Conservation (phyloP, 371 early-diverging fungal species). For the Mucor lusitanicus region DNA sequence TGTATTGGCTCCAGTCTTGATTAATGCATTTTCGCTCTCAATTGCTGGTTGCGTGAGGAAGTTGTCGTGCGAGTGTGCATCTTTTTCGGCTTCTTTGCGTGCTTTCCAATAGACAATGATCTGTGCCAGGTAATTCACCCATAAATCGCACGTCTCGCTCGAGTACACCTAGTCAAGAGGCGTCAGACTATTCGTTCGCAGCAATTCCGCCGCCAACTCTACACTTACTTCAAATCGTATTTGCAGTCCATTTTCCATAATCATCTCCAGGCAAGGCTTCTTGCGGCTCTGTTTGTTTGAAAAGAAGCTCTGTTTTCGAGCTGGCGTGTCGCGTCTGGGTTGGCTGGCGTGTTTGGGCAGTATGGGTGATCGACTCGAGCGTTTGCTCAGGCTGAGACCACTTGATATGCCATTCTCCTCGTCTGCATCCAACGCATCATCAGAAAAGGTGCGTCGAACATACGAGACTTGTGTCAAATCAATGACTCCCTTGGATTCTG, state of each 20-base stretch:
- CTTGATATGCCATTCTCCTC: neutral
- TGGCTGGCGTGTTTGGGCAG: neutral
- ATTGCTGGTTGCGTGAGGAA: conserved; percentile 24
- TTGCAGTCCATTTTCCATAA: conserved; percentile 44
- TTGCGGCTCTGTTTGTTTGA: conserved; percentile 14
- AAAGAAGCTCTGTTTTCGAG: neutral
- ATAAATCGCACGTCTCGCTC: conserved; percentile 49
- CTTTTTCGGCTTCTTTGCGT: conserved; percentile 45
- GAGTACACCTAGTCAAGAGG: conserved; percentile 37
- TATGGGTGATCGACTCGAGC: neutral
- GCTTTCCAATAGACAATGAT: conserved; percentile 57
- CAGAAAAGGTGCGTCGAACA: conserved; percentile 29
- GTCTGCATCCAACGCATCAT: neutral
- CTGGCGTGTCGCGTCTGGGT: neutral
- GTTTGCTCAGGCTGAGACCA: neutral
- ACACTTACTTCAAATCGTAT: conserved; percentile 35
- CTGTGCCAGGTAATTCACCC: conserved; percentile 51
- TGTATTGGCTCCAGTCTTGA: neutral
- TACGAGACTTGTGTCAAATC: conserved; percentile 53
- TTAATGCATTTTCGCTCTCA: conserved; percentile 29
- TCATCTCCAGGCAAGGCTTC: conserved; percentile 34
- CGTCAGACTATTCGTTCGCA: neutral
- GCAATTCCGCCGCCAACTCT: no score
- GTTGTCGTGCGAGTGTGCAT: conserved; percentile 31
- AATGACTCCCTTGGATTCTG: conserved; percentile 49